These are phyloP conservation scores for Picochlorum sp. DNA, from an alignment of 139 green algal species.

Conservation along the genomic window DNA sequence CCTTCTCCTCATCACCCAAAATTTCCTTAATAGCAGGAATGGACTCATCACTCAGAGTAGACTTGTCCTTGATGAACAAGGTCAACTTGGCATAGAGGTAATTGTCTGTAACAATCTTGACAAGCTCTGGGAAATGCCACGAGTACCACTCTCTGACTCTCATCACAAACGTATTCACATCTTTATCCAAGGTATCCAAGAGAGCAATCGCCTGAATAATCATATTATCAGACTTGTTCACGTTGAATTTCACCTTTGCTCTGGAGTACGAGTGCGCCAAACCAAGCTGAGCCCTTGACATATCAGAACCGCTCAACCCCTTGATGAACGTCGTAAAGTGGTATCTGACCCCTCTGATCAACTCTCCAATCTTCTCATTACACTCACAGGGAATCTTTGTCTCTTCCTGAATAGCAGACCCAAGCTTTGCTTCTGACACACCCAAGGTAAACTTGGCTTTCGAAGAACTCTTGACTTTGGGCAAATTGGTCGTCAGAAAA, in stretches of 20 bases:
- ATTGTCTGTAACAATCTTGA: conserved; percentile 93
- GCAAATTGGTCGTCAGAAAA: conserved; percentile 90
- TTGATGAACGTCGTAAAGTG: conserved; percentile 81
- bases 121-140: conserved; percentile 99
- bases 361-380: conserved; percentile 75
- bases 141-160: conserved; percentile 96
- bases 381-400: conserved; percentile 72
- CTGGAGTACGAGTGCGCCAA: conserved; percentile 95
- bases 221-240: conserved; percentile 98
- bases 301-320: conserved; percentile 53
- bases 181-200: conserved; percentile 97
- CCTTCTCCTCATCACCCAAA: conserved; percentile 77
- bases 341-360: conserved; percentile 80
- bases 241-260: conserved; percentile 95
- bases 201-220: conserved; percentile 98
- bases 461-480: conserved; percentile 80
- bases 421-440: conserved; percentile 91
- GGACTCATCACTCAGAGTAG: conserved; percentile 52
- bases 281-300: conserved; percentile 76
- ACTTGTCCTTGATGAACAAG: conserved; percentile 85
- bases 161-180: conserved; percentile 99
- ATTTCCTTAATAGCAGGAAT: conserved; percentile 72
- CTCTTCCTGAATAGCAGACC: conserved; percentile 76
- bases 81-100: conserved; percentile 82
- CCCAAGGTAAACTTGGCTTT: conserved; percentile 87